Conservation (phyloP, 768 basidiomycete genomes). For the Obba rivulosa region DNA sequence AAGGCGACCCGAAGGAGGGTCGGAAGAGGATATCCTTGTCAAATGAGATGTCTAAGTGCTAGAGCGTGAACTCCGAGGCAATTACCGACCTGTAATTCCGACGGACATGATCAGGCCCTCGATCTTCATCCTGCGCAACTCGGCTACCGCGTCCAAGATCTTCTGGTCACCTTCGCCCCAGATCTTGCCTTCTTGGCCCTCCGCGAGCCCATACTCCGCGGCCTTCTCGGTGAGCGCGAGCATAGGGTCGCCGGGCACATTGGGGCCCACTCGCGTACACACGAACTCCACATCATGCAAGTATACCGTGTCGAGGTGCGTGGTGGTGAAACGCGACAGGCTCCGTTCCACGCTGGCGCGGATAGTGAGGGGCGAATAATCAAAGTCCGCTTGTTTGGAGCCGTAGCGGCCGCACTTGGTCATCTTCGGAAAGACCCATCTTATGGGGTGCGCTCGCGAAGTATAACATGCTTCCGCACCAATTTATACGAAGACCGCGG, state of each 20-base stretch:
- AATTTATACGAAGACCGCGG: constrained; percentile 75
- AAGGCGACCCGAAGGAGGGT: constrained; percentile 80
- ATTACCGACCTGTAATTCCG: constrained; percentile 67
- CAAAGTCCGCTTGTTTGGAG: constrained; percentile 44
- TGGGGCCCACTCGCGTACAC: constrained; percentile 44
- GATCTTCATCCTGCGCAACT: constrained; percentile 61
- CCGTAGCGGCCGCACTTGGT: constrained; percentile 87
- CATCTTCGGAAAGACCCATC: constrained; percentile 41
- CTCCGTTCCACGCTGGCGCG: constrained; percentile 63
- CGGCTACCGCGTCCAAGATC: constrained; percentile 61
- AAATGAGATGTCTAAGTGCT: background rate
- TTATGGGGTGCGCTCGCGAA: background rate
- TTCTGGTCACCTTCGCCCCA: constrained; percentile 68
- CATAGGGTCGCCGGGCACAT: constrained; percentile 48
- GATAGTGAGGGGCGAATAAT: constrained; percentile 66
- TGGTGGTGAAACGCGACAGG: constrained; percentile 62
- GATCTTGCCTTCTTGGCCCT: constrained; percentile 51
- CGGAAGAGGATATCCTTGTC: constrained; percentile 71
- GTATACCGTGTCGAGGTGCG: constrained; percentile 76
- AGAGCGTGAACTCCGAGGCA: background rate
- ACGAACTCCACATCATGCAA: constrained; percentile 85
- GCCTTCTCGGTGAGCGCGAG: constrained; percentile 49
- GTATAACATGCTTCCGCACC: constrained; percentile 32
- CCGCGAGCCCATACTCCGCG: constrained; percentile 58
- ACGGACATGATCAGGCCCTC: constrained; percentile 70